These are phyloP conservation scores for Venturia nashicola DNA, from an alignment of 2,329 filamentous ascomycete species.

Conservation along the genomic window DNA sequence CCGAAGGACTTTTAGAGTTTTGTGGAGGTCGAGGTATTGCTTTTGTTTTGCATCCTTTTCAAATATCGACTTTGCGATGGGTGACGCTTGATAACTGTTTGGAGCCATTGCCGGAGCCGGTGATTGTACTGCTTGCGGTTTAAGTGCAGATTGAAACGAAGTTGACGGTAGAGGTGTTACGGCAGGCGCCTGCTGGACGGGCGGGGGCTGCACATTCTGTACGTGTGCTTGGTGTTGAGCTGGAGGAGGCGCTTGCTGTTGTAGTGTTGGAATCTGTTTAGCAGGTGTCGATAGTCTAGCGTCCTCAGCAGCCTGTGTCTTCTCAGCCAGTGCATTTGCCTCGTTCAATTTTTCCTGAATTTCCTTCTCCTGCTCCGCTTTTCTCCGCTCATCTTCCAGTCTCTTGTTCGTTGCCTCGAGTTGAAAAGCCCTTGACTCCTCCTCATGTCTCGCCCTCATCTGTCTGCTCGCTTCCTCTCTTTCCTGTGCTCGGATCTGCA, in stretches of 20 bases:
- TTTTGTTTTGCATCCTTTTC: slow-evolving; percentile 32
- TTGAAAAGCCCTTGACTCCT: slow-evolving; percentile 4
- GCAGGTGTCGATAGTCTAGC: background rate
- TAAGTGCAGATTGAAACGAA: background rate
- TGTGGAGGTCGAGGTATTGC: slow-evolving; percentile 47
- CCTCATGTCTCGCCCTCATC: slow-evolving; percentile 21
- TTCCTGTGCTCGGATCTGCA: background rate
- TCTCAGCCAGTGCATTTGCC: background rate
- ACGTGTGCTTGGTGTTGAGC: background rate
- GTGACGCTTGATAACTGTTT: background rate
- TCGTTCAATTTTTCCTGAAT: slow-evolving; percentile 5
- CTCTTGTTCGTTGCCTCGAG: slow-evolving; percentile 15
- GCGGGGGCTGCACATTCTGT: background rate
- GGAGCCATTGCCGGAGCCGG: background rate
- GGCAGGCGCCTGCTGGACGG: slow-evolving; percentile 2
- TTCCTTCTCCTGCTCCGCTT: slow-evolving; percentile 16
- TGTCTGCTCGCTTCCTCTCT: slow-evolving; percentile 1
- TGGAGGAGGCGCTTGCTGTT: background rate
- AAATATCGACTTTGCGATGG: background rate
- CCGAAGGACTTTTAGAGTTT: slow-evolving; percentile 50
- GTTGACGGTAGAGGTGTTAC: background rate
- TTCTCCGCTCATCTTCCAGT: slow-evolving; percentile 10
- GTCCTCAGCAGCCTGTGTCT: slow-evolving; percentile 1
- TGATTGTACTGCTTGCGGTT: background rate
- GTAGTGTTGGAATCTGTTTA: background rate